Evolutionary conservation across 106 monocot genomes (phyloP).

Genomic region (Vanilla planifolia): DNA sequence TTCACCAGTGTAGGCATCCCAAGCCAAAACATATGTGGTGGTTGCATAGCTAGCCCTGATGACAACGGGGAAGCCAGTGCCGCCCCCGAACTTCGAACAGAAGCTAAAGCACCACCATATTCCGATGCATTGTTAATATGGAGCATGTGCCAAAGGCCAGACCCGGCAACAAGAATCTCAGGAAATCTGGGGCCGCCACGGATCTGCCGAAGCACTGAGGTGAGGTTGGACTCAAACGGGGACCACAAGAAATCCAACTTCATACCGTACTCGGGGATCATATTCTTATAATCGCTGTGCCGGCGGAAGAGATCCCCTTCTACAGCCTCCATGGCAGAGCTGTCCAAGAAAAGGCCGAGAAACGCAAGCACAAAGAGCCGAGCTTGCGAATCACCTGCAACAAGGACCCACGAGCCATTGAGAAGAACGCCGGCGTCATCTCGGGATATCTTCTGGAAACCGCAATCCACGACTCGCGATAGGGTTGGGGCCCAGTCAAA

Average conservation of each 20-base stretch:
- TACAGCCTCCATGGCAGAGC: constrained; percentile 25
- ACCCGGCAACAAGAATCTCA: constrained; percentile 67
- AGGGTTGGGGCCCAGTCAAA: constrained; percentile 28
- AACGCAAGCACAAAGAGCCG: constrained; percentile 53
- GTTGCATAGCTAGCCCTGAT: neutral
- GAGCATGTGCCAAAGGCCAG: constrained; percentile 97
- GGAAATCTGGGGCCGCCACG: constrained; percentile 12
- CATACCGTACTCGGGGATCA: constrained; percentile 28
- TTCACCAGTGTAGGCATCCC: constrained; percentile 68
- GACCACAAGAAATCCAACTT: constrained; percentile 79
- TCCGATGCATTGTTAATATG: constrained; percentile 43
- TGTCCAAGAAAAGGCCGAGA: constrained; percentile 35
- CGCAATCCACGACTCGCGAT: constrained; percentile 21
- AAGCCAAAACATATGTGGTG: constrained; percentile 74
- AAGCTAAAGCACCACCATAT: constrained; percentile 34
- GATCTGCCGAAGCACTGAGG: constrained; percentile 21
- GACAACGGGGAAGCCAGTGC: constrained; percentile 7
- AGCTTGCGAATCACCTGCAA: constrained; percentile 88
- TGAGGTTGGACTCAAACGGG: constrained; percentile 66
- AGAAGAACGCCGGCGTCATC: constrained; percentile 47
- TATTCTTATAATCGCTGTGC: constrained; percentile 67
- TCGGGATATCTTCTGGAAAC: constrained; percentile 35
- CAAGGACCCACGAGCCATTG: constrained; percentile 53
- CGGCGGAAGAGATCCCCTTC: constrained; percentile 69
- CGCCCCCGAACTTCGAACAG: constrained; percentile 13